Evolutionary conservation across 768 basidiomycete genomes (phyloP).

Genomic region (Cantharellus cinnabarinus): DNA sequence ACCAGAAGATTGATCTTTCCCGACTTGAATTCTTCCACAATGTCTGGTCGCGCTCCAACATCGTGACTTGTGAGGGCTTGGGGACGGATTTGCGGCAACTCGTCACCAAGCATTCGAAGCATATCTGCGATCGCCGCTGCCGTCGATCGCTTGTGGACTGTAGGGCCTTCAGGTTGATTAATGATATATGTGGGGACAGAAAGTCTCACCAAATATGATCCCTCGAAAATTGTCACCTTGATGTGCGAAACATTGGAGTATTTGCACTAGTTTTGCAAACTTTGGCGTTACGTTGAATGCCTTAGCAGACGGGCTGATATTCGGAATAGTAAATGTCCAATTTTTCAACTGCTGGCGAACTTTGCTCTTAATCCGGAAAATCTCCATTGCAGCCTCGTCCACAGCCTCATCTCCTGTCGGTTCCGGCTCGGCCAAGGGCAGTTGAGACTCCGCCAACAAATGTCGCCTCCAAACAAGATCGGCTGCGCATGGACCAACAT

Average conservation of each 20-base stretch:
- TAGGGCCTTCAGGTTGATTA: neutral
- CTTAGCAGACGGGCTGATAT: conserved; percentile 31
- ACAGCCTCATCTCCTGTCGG: conserved; percentile 12
- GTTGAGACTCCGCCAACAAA: conserved; percentile 19
- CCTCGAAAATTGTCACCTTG: conserved; percentile 42
- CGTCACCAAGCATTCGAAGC: conserved; percentile 31
- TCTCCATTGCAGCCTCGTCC: conserved; percentile 11
- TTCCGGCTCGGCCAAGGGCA: neutral
- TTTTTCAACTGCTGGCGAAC: conserved; percentile 29
- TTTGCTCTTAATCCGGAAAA: neutral
- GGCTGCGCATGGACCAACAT: conserved; percentile 47
- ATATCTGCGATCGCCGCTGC: conserved; percentile 42
- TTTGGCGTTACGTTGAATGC: conserved; percentile 54
- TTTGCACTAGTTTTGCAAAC: conserved; percentile 36
- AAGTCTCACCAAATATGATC: conserved; percentile 36
- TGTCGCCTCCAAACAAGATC: conserved; percentile 50
- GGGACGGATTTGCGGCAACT: conserved; percentile 34
- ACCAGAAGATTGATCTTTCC: conserved; percentile 48
- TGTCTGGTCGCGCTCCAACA: conserved; percentile 25
- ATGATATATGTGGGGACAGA: neutral
- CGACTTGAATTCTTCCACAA: conserved; percentile 28
- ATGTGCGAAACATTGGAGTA: conserved; percentile 33
- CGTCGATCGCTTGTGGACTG: conserved; percentile 34
- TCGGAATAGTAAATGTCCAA: conserved; percentile 46
- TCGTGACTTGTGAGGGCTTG: conserved; percentile 20